These are phyloP conservation scores for Alopecurus myosuroides DNA, from an alignment of 176 grass and related monocot species.

Conservation along the genomic window DNA sequence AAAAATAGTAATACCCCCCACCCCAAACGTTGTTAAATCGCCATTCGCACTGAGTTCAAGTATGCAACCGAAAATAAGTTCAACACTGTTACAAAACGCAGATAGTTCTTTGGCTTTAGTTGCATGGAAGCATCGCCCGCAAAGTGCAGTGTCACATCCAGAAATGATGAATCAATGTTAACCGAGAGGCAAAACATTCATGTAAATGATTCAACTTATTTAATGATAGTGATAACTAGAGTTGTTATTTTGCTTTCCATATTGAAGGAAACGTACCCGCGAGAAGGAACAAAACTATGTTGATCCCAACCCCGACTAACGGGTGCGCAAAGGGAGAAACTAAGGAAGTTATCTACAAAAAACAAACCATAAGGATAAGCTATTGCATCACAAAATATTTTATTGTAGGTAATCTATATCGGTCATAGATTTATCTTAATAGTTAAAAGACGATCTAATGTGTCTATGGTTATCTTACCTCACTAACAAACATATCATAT, in stretches of 20 bases:
- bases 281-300: not conserved
- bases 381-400: not conserved
- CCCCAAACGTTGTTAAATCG: too few relatives aligned
- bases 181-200: not conserved
- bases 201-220: not conserved
- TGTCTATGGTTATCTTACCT: not conserved
- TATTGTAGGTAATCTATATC: not conserved
- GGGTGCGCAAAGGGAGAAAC: not conserved
- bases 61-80: not conserved
- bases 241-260: not conserved
- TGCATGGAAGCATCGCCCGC: not conserved
- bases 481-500: not conserved
- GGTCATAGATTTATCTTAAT: not conserved
- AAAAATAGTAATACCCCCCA: too few relatives aligned
- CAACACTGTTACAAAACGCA: not conserved
- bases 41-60: too few relatives aligned
- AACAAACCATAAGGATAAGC: not conserved
- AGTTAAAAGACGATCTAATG: not conserved
- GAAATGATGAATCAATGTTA: not conserved
- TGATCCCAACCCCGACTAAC: not conserved
- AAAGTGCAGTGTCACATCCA: not conserved
- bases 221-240: not conserved
- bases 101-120: not conserved
- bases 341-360: not conserved
- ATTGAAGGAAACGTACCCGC: not conserved